Conservation (phyloP, 2,329 filamentous ascomycete species). For the Fusarium proliferatum region DNA sequence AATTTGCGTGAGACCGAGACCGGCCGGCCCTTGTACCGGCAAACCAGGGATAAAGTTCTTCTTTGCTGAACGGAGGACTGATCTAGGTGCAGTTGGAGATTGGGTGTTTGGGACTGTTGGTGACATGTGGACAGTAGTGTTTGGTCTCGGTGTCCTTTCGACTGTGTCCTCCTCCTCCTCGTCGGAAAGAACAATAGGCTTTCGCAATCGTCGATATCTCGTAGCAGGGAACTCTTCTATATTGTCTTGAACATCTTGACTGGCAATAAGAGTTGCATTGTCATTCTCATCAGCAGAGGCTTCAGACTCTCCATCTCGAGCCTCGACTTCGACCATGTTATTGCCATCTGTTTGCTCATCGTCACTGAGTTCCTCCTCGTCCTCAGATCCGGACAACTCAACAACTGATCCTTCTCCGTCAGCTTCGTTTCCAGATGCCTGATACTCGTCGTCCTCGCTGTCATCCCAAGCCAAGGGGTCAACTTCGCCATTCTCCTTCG, state of each 20-base stretch:
- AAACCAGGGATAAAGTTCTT: conserved; percentile 78
- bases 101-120: conserved; percentile 55
- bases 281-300: conserved; percentile 36
- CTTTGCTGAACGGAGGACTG: conserved; percentile 74
- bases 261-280: conserved; percentile 52
- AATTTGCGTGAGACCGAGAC: conserved; percentile 85
- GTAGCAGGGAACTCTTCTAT: conserved; percentile 54
- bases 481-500: conserved; percentile 57
- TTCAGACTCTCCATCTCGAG: conserved; percentile 54
- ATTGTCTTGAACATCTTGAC: conserved; percentile 48
- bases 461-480: conserved; percentile 68
- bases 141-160: conserved; percentile 62
- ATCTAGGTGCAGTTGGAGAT: conserved; percentile 69
- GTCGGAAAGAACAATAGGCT: conserved; percentile 69
- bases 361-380: conserved; percentile 49
- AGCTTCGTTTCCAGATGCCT: conserved; percentile 52
- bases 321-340: conserved; percentile 53
- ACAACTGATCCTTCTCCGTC: conserved; percentile 54
- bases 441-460: conserved; percentile 65
- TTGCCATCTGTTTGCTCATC: conserved; percentile 51
- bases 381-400: conserved; percentile 59
- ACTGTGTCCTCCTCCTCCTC: conserved; percentile 61
- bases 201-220: conserved; percentile 60
- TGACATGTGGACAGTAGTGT: conserved; percentile 54
- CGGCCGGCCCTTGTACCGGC: conserved; percentile 68